Evolutionary conservation across 2,329 filamentous ascomycete species (phyloP).

Genomic region (Fusarium metavorans): DNA sequence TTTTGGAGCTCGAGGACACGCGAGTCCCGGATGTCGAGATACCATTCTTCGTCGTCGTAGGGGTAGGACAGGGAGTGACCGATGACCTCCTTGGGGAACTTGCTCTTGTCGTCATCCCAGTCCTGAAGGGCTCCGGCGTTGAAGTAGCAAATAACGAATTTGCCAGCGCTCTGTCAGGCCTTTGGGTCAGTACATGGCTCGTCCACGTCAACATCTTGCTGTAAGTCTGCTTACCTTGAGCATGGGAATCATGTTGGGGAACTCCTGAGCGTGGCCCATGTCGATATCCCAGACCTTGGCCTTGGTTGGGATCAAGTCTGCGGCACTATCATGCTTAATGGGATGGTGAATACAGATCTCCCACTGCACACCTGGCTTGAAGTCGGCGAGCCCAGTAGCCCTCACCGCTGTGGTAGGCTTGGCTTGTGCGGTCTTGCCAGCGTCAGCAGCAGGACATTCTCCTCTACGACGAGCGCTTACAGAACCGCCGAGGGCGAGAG

Average conservation of each 20-base stretch:
- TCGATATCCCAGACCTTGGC: slow-evolving; percentile 50
- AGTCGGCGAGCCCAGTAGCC: slow-evolving; percentile 11
- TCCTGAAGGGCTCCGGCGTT: slow-evolving; percentile 48
- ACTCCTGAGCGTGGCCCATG: slow-evolving; percentile 43
- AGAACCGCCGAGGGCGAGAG: slow-evolving; percentile 27
- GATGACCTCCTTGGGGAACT: slow-evolving; percentile 41
- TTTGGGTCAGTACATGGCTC: neutral
- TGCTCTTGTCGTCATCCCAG: slow-evolving; percentile 44
- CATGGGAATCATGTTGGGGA: slow-evolving; percentile 43
- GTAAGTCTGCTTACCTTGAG: slow-evolving; percentile 42
- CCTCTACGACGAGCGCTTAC: slow-evolving; percentile 25
- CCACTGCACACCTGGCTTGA: slow-evolving; percentile 48
- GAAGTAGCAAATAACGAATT: slow-evolving; percentile 51
- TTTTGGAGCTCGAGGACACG: slow-evolving; percentile 48
- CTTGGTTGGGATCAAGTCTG: slow-evolving; percentile 42
- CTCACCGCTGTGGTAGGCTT: neutral
- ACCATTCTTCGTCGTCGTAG: slow-evolving; percentile 46
- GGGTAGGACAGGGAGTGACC: slow-evolving; percentile 42
- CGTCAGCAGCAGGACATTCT: slow-evolving; percentile 16
- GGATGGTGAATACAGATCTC: slow-evolving; percentile 48
- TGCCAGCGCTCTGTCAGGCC: slow-evolving; percentile 37
- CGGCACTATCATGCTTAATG: slow-evolving; percentile 42
- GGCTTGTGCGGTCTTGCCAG: slow-evolving; percentile 7
- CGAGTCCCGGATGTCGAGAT: slow-evolving; percentile 44
- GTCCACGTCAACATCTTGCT: neutral